Evolutionary conservation across 108 stramenopile species (phyloP), one percentile per base, ranked within the genome.

Genomic region (Cylindrotheca fusiformis): DNA sequence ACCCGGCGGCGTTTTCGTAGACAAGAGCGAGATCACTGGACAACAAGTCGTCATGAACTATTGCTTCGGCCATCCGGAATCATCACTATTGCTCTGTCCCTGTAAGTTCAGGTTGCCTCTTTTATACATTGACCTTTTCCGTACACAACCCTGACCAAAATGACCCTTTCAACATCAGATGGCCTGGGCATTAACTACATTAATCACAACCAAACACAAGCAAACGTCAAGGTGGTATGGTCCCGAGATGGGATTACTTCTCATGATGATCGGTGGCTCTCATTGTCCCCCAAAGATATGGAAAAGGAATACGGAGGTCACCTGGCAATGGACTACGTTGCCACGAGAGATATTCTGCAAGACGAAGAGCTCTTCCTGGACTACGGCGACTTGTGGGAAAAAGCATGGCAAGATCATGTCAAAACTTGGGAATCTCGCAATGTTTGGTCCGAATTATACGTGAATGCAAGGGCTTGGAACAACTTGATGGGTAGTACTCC

Each of bases 281-380:
- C 71, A 26, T 2, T 30, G 22, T 55, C 72, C 0, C 33, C 67
- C 36, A 31, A 48, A 18, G 50, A 65, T 46, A 53, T 71, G 62
- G 49, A 3, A 1, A 28, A 48, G 1, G 58, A 76, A 30, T 32
- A 28, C 27, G 52, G 72, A 36, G 49, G 64, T 22, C 76, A 69
- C 19, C 46, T 91, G 48, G 67, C 83, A 3, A 44, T 89, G 24
- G 85, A 93, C 32, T 77, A 78, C 54, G 77, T 93, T 4, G 91
- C 91, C n/a, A 60, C 80, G 14, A 58, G 88, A 8, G 86, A 90
- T 52, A 88, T 93, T 61, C 55, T 74, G 27, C 68, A 72, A 36
- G 88, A 83, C 2, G 91, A 93, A 72, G 91, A 93, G 55, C 46
- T 93, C 5, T 75, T 83, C 10, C 28, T 89, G 23, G 84, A 93